Percentiles rank a stretch among this genome's conserved stretches.
phyloP scores from a whole-genome alignment of 345 rosid species.

The Gossypium rotundifolium region DNA sequence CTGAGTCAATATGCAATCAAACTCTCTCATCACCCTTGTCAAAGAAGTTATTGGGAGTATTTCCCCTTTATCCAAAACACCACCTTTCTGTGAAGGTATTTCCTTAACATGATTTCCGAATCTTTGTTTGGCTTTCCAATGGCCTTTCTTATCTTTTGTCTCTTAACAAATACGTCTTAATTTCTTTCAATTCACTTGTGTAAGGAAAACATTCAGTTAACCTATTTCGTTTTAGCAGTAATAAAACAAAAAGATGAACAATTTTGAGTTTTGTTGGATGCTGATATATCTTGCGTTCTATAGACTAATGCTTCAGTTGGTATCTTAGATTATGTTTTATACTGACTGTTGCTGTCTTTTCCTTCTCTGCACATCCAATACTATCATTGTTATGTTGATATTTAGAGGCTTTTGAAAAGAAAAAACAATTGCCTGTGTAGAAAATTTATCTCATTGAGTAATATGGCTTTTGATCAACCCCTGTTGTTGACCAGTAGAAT shows the following conservation, averaged over 20 bases:
- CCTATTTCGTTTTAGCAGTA: not conserved
- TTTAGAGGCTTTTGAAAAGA: not conserved
- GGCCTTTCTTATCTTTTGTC: not conserved
- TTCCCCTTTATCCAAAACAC: constrained; percentile 50
- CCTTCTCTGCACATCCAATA: not conserved
- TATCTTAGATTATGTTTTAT: not conserved
- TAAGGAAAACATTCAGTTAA: not conserved
- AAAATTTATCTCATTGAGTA: not conserved
- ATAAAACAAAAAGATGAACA: not conserved
- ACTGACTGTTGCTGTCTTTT: not conserved
- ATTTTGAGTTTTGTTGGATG: constrained; percentile 1
- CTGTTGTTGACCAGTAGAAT: not conserved
- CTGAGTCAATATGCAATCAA: constrained; percentile 34
- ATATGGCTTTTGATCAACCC: not conserved
- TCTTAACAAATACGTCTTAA: not conserved
- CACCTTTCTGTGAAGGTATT: constrained; percentile 49
- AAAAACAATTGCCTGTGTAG: not conserved
- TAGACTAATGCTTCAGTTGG: not conserved
- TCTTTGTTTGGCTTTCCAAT: not conserved
- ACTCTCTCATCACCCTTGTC: constrained; percentile 35
- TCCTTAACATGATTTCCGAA: constrained; percentile 7
- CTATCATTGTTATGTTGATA: not conserved
- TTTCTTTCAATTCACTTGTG: not conserved
- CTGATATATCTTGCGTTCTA: not conserved
- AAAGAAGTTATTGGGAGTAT: constrained; percentile 51